A percentile compares a stretch with the other conserved stretches of the same genome.
phyloP scores from a whole-genome alignment of 2,329 filamentous ascomycete genomes.

The Coleophoma eucalyptorum region DNA sequence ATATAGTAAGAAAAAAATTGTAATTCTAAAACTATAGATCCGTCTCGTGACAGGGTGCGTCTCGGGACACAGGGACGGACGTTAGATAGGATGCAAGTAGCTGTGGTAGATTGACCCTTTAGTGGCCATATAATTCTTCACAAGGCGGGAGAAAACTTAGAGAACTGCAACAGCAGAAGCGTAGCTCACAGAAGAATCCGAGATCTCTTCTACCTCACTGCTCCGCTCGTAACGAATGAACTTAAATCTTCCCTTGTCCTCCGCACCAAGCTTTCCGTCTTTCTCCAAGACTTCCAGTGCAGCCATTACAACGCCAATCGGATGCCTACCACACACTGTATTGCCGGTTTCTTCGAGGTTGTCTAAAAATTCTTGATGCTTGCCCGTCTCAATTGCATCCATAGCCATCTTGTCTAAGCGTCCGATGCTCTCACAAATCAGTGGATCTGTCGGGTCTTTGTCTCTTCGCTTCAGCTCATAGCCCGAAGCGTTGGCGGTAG shows the following conservation, averaged over 20 bases:
- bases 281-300: constrained; percentile 64
- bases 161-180: constrained; percentile 84
- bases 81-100: too few species aligned
- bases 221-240: constrained; percentile 89
- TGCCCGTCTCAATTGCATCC: constrained; percentile 75
- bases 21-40: too few species aligned
- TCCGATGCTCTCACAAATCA: constrained; percentile 83
- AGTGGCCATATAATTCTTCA: too few species aligned
- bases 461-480: constrained; percentile 26
- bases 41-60: too few species aligned
- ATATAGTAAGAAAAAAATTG: too few species aligned
- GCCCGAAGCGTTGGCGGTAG: constrained; percentile 28
- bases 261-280: constrained; percentile 30
- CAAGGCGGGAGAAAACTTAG: constrained; percentile 1
- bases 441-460: constrained; percentile 33
- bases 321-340: constrained; percentile 91
- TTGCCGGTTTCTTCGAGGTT: constrained; percentile 73
- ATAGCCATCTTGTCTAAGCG: constrained; percentile 79
- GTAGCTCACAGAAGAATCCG: constrained; percentile 90
- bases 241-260: constrained; percentile 43
- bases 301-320: constrained; percentile 90
- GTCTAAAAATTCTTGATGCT: constrained; percentile 64
- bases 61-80: too few species aligned
- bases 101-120: too few species aligned
- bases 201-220: constrained; percentile 61